These are phyloP conservation scores for Cryptococcus sp. DNA, from an alignment of 1,284 basidiomycete species.

Conservation along the genomic window DNA sequence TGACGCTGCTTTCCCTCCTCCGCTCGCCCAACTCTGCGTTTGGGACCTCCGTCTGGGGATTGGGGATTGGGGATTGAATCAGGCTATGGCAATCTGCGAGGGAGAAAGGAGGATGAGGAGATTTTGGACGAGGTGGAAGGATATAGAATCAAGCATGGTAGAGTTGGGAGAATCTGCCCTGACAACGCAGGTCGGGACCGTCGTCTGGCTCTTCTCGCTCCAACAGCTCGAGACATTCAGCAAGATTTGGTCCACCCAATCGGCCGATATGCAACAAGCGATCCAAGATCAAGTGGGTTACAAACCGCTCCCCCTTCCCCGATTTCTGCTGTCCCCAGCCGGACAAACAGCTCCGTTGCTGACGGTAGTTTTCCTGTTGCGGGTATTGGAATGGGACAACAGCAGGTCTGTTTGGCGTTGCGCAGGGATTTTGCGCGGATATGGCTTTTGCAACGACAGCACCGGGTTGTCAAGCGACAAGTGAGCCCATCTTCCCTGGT, in stretches of 20 bases:
- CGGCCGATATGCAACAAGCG: slow-evolving; percentile 51
- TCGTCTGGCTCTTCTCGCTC: slow-evolving; percentile 73
- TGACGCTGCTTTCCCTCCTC: no score
- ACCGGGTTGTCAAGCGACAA: slow-evolving; percentile 56
- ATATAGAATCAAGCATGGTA: no score
- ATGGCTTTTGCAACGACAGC: slow-evolving; percentile 51
- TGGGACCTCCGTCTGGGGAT: no score
- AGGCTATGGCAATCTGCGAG: no score
- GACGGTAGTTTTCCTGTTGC: slow-evolving; percentile 63
- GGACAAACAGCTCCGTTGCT: background rate
- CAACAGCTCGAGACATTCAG: slow-evolving; percentile 63
- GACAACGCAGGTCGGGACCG: slow-evolving; percentile 54
- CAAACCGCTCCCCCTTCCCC: no score
- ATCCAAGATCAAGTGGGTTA: slow-evolving; percentile 65
- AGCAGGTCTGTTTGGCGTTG: slow-evolving; percentile 47
- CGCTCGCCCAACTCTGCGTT: background rate
- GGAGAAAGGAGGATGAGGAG: no score
- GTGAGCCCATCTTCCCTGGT: slow-evolving; percentile 39
- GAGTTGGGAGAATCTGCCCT: no score
- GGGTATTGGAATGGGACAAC: slow-evolving; percentile 61
- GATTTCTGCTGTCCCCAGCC: no score
- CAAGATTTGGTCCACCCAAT: slow-evolving; percentile 52
- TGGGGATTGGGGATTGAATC: no score
- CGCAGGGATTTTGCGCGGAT: slow-evolving; percentile 57
- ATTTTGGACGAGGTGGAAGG: no score